Conservation (phyloP, 805 yeast species). For the Tetrapisispora fleetii region DNA sequence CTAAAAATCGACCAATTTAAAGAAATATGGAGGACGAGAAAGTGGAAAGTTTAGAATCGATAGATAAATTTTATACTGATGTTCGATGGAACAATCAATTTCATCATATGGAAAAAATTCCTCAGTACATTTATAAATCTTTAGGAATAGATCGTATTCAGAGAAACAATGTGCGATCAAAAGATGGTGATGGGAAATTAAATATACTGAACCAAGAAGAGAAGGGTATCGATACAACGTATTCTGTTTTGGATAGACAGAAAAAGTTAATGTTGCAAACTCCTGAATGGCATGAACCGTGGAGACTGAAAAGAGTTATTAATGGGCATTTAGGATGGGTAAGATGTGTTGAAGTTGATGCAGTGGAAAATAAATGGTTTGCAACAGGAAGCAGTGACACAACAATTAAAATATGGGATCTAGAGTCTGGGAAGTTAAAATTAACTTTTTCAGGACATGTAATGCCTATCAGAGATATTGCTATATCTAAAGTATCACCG, state of each 20-base stretch:
- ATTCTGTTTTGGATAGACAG: constrained; percentile 20
- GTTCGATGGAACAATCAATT: constrained; percentile 27
- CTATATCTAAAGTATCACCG: constrained; percentile 66
- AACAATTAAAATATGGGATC: constrained; percentile 86
- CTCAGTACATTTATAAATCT: constrained; percentile 23
- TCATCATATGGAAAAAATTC: constrained; percentile 17
- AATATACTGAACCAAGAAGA: background rate
- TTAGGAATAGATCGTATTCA: background rate
- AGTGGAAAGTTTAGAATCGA: constrained; percentile 5
- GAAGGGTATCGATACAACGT: background rate
- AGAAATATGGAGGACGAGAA: background rate
- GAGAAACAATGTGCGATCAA: background rate
- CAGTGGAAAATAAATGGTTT: constrained; percentile 74
- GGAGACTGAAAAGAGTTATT: constrained; percentile 65
- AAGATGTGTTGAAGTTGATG: constrained; percentile 70
- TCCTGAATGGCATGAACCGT: constrained; percentile 46
- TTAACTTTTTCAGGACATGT: constrained; percentile 83
- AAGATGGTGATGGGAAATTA: background rate
- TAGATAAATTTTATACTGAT: constrained; percentile 22
- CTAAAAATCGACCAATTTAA: too few relatives aligned
- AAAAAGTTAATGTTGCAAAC: constrained; percentile 12
- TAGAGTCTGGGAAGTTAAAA: constrained; percentile 58
- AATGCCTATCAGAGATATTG: constrained; percentile 76
- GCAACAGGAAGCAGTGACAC: constrained; percentile 86
- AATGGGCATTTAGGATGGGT: constrained; percentile 95